phyloP scores from a whole-genome alignment of 768 basidiomycete species.

The Mycena sanguinolenta region DNA sequence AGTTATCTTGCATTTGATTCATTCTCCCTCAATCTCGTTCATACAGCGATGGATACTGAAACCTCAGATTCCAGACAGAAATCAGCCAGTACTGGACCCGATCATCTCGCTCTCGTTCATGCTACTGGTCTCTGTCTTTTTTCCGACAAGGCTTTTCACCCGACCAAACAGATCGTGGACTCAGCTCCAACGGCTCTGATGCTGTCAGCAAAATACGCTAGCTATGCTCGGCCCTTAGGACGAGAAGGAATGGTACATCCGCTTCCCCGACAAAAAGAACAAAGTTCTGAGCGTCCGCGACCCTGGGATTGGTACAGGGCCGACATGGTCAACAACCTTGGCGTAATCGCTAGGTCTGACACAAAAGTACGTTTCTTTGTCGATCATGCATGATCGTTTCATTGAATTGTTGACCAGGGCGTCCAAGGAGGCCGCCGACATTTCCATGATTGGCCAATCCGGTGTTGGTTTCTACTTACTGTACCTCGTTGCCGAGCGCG shows the following conservation, averaged over 20 bases:
- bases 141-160: conserved; percentile 99
- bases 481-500: conserved; percentile 98
- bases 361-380: conserved; percentile 73
- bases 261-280: conserved; percentile 95
- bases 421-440: conserved; percentile 99
- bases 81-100: conserved; percentile 98
- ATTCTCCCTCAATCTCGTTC: conserved; percentile 22
- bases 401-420: conserved; percentile 64
- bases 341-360: conserved; percentile 95
- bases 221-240: conserved; percentile 91
- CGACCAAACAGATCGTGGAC: conserved; percentile 99
- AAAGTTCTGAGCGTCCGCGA: conserved; percentile 93
- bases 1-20: conserved; percentile 31
- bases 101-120: conserved; percentile 71
- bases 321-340: conserved; percentile 99
- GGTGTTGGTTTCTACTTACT: conserved; percentile 99
- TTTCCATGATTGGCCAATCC: conserved; percentile 98
- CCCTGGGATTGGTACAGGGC: conserved; percentile 98
- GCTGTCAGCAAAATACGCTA: conserved; percentile 99
- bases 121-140: conserved; percentile 16
- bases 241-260: conserved; percentile 94
- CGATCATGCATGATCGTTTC: conserved; percentile 3
- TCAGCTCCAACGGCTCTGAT: conserved; percentile 98
- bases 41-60: conserved; percentile 76
- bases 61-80: conserved; percentile 98